Percentiles rank a stretch among this genome's conserved stretches.
Evolutionary conservation across 2,329 filamentous ascomycete species (phyloP).

Genomic region (Fusarium heterosporum): DNA sequence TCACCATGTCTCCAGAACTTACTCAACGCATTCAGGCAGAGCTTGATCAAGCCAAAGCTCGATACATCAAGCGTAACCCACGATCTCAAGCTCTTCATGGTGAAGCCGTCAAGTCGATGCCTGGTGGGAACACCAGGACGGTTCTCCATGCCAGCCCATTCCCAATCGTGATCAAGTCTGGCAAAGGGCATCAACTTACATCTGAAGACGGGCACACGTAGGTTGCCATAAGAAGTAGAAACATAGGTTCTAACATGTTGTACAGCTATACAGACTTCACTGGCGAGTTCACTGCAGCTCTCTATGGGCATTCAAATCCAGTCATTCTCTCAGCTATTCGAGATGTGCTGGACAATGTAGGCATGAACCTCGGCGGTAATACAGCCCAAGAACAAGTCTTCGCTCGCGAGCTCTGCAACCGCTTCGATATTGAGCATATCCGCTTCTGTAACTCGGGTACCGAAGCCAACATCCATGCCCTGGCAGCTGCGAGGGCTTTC

Average conservation of each 20-base stretch:
- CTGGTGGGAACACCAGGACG: constrained; percentile 61
- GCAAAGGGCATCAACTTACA: constrained; percentile 51
- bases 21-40: constrained; percentile 42
- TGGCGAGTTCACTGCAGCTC: constrained; percentile 72
- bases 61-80: constrained; percentile 54
- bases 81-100: constrained; percentile 54
- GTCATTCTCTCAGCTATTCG: constrained; percentile 62
- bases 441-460: constrained; percentile 75
- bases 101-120: constrained; percentile 53
- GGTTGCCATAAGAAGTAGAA: constrained; percentile 1
- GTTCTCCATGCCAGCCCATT: constrained; percentile 59
- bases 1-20: constrained; percentile 37
- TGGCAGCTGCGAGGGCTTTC: constrained; percentile 64
- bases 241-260: background rate
- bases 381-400: constrained; percentile 63
- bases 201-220: constrained; percentile 57
- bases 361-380: constrained; percentile 67
- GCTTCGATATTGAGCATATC: constrained; percentile 67
- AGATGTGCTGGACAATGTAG: constrained; percentile 57
- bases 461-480: constrained; percentile 71
- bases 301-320: constrained; percentile 74
- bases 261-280: constrained; percentile 68
- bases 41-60: constrained; percentile 50
- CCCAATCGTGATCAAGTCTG: constrained; percentile 56
- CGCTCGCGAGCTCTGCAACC: constrained; percentile 62